Base-by-base conservation (phyloP, 257 asterid species). In the Linderniella brevidens region DNA sequence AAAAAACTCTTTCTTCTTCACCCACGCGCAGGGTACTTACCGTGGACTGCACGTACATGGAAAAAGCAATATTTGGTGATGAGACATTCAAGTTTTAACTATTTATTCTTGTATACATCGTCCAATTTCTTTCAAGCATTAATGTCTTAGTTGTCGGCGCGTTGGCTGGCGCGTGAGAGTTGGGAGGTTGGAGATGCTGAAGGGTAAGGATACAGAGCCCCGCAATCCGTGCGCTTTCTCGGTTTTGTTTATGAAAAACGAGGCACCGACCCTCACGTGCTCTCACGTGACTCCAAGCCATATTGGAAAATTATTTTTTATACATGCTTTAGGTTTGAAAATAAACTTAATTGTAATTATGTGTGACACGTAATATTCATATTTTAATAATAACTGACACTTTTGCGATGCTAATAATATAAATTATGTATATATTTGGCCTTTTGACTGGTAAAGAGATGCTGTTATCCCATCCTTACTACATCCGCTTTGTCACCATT, bases 401-500 rank as follows among this genome's bases (percentile, higher is more conserved):
- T n/a, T 40, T 40, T 11, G 45, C 45, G 9, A 40, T n/a, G n/a
- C n/a, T n/a, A n/a, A n/a, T n/a, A n/a, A n/a, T n/a, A 40, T 40
- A 11, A 11, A 40, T 40, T 12, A 10, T 2, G 5, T 40, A 25
- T 25, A 3, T 25, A 6, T 6, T 5, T 11, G 45, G 16, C 16
- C 6, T 14, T 40, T 40, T 40, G 11, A 40, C 45, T 40, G 5
- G 45, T 40, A 40, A 40, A 40, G 45, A 40, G 45, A 40, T 40
- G 4, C 45, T 40, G 45, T 14, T 40, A 58, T 9, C 56, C 18
- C 54, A 19, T 60, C 32, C 32, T 25, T 25, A 6, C 6, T 25
- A 6, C 6, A 25, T 25, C 32, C 32, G 32, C 32, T 25, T 25
- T 25, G 32, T 25, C 32, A n/a, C n/a, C n/a, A 6, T 25, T 3